Evolutionary conservation across 305 asterid genomes (phyloP), one percentile per base, ranked within the genome.

Genomic region (Rubia peregrina): DNA sequence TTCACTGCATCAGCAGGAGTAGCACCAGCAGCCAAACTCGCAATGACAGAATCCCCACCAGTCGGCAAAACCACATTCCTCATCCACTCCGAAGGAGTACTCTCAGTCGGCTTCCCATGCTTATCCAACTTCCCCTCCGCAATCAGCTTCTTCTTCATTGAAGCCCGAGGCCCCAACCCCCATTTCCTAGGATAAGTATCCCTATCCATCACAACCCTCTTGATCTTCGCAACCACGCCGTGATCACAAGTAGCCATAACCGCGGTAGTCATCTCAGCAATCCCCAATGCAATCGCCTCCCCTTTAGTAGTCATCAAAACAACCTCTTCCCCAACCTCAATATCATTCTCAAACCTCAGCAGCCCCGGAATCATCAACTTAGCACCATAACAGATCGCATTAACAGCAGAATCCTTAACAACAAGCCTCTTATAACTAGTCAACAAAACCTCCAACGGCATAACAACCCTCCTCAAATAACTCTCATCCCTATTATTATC

Each of bases 131-230:
- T 91, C 78, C 98, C 99, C 48, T 91, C 96, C 6, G 96, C 84
- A 74, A 91, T 79, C 77, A 94, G 76, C 88, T 91, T 94, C 84
- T 94, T 94, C 83, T 94, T 94, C 96, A 94, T 82, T 0, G 98
- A 89, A 53, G 99, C 99, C 83, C 87, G 82, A 4, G 99, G 99
- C 7, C 99, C 97, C 86, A 94, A 85, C 12, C 99, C 97, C 97
- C 97, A 91, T 74, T 94, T 94, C 83, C 99, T 87, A 0, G 99
- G 99, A 77, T 94, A 94, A 0, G 99, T 94, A 79, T 94, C 97
- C 85, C 97, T 85, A 72, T 94, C 99, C 99, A 94, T 94, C 67
- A 94, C 99, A 67, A 94, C 99, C 85, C 99, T 89, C 93, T 94
- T 94, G 70, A 94, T 91, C 86, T 86, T 94, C 0, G 97, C 99